Percentiles rank a stretch among this genome's conserved stretches.
Evolutionary conservation across 352 stramenopile genomes (phyloP).

Genomic region (Phytopythium mirpurense): DNA sequence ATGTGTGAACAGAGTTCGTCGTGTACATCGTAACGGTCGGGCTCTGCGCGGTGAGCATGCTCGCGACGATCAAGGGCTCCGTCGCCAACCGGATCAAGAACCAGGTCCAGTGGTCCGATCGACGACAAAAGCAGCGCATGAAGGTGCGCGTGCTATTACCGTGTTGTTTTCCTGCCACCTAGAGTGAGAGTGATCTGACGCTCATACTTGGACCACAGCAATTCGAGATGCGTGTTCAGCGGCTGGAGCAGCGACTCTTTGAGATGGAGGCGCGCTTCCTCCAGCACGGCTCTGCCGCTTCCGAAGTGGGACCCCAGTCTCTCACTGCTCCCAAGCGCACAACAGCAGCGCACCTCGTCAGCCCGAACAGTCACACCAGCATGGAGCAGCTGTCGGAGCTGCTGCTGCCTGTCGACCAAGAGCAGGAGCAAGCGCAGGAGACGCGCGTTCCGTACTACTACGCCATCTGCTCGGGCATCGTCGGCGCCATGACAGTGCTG

Average conservation of each 20-base stretch:
- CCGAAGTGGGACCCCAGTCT: no score
- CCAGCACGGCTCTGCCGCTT: no score
- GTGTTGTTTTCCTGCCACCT: no score
- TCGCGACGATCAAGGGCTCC: conserved; percentile 87
- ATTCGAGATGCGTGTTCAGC: conserved; percentile 59
- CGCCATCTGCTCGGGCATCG: conserved; percentile 80
- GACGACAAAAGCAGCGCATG: conserved; percentile 77
- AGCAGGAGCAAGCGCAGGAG: conserved; percentile 25
- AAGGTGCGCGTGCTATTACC: conserved; percentile 32
- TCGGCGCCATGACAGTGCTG: conserved; percentile 80
- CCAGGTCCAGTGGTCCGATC: conserved; percentile 78
- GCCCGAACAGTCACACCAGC: conserved; percentile 9
- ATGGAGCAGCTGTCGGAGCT: conserved; percentile 25
- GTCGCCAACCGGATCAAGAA: conserved; percentile 81
- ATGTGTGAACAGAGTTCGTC: conserved; percentile 39
- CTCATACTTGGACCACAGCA: no score
- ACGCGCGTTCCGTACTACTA: conserved; percentile 81
- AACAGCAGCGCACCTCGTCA: neutral
- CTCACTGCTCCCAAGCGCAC: neutral
- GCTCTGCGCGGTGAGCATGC: conserved; percentile 72
- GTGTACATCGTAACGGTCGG: conserved; percentile 78
- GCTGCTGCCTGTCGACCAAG: conserved; percentile 17
- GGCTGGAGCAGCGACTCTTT: conserved; percentile 59
- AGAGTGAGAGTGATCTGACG: no score
- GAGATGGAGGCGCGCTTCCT: conserved; percentile 60